These are phyloP conservation scores for Cinchona pubescens DNA, from an alignment of 257 asterid species.

Conservation along the genomic window DNA sequence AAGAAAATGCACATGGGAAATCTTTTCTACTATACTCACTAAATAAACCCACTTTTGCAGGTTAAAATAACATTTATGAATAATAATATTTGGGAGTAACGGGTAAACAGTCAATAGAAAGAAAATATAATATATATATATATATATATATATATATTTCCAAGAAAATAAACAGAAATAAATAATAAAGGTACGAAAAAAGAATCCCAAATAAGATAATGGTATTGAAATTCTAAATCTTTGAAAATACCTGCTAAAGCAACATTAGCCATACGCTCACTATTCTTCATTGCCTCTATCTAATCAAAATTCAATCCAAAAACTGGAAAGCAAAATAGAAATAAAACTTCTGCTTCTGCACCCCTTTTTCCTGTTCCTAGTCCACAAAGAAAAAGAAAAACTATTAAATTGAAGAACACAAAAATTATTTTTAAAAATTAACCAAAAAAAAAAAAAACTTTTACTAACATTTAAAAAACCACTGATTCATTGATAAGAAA, in stretches of 20 bases:
- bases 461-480: no score
- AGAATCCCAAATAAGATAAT: no score
- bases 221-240: background rate
- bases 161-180: background rate
- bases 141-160: no score
- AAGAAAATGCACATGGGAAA: background rate
- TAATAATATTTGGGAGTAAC: no score
- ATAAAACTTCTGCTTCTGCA: slow-evolving; percentile 9
- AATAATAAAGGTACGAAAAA: background rate
- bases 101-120: background rate
- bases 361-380: background rate
- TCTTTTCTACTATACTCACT: background rate
- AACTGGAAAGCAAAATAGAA: background rate
- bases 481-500: background rate
- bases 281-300: slow-evolving; percentile 28
- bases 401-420: no score
- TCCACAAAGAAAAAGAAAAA: no score
- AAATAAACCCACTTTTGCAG: background rate
- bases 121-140: no score
- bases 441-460: background rate
- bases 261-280: slow-evolving; percentile 42
- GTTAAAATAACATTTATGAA: background rate
- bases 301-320: background rate
- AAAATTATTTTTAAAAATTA: background rate
- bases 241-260: slow-evolving; percentile 37